phyloP scores from a whole-genome alignment of 352 stramenopile species.

The Pythium diclinum region DNA sequence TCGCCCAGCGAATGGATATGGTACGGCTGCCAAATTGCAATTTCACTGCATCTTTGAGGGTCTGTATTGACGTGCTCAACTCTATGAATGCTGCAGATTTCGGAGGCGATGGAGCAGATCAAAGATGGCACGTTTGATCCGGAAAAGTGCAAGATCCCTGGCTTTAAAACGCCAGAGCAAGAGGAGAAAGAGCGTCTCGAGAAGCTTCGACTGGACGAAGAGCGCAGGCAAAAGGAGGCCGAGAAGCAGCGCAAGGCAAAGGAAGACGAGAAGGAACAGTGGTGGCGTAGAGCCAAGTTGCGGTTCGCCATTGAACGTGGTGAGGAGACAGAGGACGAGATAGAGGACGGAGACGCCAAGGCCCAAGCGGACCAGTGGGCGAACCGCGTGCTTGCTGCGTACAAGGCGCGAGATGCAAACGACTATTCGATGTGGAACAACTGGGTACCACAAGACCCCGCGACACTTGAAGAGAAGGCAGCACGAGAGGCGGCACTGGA shows the following conservation, averaged over 20 bases:
- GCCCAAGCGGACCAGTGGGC: slow-evolving; percentile 30
- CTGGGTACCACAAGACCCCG: slow-evolving; percentile 75
- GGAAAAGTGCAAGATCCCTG: slow-evolving; percentile 70
- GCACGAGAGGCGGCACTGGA: slow-evolving; percentile 51
- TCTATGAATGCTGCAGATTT: slow-evolving; percentile 34
- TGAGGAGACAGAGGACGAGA: slow-evolving; percentile 20
- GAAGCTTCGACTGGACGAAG: slow-evolving; percentile 38
- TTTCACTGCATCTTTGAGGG: not conserved
- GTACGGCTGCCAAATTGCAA: slow-evolving; percentile 30
- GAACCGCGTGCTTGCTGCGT: slow-evolving; percentile 61
- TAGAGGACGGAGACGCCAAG: slow-evolving; percentile 19
- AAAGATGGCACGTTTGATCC: slow-evolving; percentile 80
- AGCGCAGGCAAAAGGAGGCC: slow-evolving; percentile 36
- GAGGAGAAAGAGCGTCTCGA: slow-evolving; percentile 52
- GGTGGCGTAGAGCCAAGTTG: slow-evolving; percentile 66
- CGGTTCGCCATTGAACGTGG: slow-evolving; percentile 39
- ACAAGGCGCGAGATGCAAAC: slow-evolving; percentile 74
- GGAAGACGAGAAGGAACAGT: slow-evolving; percentile 57
- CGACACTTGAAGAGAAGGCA: slow-evolving; percentile 56
- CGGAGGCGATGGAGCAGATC: slow-evolving; percentile 74
- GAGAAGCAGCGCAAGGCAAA: slow-evolving; percentile 43
- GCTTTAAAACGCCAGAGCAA: slow-evolving; percentile 74
- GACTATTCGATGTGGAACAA: slow-evolving; percentile 78
- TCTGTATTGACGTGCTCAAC: not conserved
- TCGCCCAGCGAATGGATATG: slow-evolving; percentile 66